Evolutionary conservation across 345 rosid genomes (phyloP).

Genomic region (Citrus hindsii): DNA sequence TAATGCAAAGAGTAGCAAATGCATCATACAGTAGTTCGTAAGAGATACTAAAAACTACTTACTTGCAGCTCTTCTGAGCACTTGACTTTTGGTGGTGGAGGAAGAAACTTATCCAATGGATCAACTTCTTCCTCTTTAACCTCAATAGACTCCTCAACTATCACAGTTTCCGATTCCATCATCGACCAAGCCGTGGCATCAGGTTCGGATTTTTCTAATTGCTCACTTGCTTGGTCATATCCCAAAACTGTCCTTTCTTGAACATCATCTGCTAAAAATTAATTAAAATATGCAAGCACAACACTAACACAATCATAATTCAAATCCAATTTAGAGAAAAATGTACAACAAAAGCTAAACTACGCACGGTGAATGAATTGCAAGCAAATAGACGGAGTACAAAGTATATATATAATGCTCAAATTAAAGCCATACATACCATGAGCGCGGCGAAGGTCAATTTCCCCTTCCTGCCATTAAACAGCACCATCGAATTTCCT

Average conservation of each 20-base stretch:
- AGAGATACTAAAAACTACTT: constrained; percentile 19
- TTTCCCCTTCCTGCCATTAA: constrained; percentile 50
- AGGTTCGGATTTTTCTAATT: constrained; percentile 35
- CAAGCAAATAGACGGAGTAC: neutral
- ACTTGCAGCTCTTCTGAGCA: constrained; percentile 90
- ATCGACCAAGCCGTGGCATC: constrained; percentile 24
- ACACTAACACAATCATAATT: neutral
- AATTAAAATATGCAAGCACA: neutral
- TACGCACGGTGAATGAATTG: neutral
- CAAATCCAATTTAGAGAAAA: neutral
- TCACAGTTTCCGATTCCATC: constrained; percentile 38
- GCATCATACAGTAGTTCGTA: neutral
- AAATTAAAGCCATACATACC: constrained; percentile 27
- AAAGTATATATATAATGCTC: neutral
- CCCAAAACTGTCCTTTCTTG: constrained; percentile 31
- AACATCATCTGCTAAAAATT: constrained; percentile 33
- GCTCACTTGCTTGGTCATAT: constrained; percentile 37
- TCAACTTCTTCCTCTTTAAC: constrained; percentile 39
- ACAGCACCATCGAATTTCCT: neutral
- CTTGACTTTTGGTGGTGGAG: constrained; percentile 50
- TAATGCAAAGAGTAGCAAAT: neutral
- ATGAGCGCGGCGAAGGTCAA: constrained; percentile 20
- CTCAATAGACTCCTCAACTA: constrained; percentile 32
- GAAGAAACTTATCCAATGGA: constrained; percentile 75
- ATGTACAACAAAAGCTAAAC: neutral